These are phyloP conservation scores for Penicillium silybi DNA, from an alignment of 495 filamentous ascomycete species.

Conservation along the genomic window DNA sequence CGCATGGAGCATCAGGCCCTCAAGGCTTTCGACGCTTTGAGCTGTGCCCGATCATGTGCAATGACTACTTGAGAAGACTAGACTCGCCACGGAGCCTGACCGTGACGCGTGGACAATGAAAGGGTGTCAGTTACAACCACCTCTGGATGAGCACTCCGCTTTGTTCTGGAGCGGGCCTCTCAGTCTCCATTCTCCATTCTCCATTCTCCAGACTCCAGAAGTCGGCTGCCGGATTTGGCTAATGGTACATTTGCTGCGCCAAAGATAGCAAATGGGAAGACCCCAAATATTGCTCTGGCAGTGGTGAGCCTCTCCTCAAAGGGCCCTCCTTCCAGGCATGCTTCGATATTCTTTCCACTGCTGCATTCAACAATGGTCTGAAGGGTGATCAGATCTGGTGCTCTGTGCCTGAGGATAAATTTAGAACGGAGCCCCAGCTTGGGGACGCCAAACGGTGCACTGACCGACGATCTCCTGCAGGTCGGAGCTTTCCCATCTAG, in stretches of 20 bases:
- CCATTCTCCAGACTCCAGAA: too few species aligned
- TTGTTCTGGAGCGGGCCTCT: neutral
- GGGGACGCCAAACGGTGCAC: slow-evolving; percentile 4
- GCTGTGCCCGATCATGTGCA: neutral
- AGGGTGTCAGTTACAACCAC: neutral
- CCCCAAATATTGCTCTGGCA: neutral
- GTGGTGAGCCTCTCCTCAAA: neutral
- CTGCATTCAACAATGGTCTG: slow-evolving; percentile 14
- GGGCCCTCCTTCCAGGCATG: slow-evolving; percentile 1
- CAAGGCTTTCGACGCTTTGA: neutral
- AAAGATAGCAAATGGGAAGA: neutral
- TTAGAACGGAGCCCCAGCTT: slow-evolving; percentile 16
- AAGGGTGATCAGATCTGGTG: slow-evolving; percentile 1
- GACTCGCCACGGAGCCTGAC: neutral
- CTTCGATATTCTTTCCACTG: neutral
- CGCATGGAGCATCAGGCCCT: too few species aligned
- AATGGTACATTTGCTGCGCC: slow-evolving; percentile 1
- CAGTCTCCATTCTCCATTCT: neutral
- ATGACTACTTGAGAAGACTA: neutral
- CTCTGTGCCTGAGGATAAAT: slow-evolving; percentile 14
- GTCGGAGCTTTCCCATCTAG: slow-evolving; percentile 4
- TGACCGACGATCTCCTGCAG: slow-evolving; percentile 17
- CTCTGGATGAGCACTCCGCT: neutral
- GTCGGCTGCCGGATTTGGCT: slow-evolving; percentile 6
- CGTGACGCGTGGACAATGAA: neutral